Percentiles rank a stretch among this genome's conserved stretches.
Evolutionary conservation across 2,329 filamentous ascomycete genomes (phyloP).

Genomic region (Neocatenulostroma microsporum): DNA sequence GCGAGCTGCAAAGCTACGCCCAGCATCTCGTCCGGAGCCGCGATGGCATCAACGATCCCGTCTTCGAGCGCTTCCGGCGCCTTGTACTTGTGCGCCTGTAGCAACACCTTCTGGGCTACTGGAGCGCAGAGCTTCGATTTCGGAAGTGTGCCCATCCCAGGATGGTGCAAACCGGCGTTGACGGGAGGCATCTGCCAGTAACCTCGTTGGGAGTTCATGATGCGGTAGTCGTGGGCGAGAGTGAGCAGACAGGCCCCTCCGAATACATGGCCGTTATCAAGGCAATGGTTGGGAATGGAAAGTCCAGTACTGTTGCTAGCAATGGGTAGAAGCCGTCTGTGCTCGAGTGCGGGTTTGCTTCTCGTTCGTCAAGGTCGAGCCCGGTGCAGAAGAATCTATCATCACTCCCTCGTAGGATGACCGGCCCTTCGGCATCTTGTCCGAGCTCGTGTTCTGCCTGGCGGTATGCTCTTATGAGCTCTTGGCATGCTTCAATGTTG

Average conservation of each 20-base stretch:
- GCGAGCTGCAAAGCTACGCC: conserved; percentile 35
- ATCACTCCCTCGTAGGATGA: conserved; percentile 43
- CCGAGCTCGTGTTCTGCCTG: conserved; percentile 39
- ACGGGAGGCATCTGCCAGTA: conserved; percentile 44
- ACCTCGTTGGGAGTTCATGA: conserved; percentile 38
- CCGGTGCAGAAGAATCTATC: conserved; percentile 41
- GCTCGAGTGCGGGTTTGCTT: conserved; percentile 18
- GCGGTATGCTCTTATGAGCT: conserved; percentile 41
- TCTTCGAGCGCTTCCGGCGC: conserved; percentile 41
- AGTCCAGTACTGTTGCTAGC: conserved; percentile 17
- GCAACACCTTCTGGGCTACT: conserved; percentile 45
- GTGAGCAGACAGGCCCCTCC: conserved; percentile 38
- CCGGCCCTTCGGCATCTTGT: conserved; percentile 39
- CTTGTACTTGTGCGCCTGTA: conserved; percentile 47
- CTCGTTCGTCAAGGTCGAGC: conserved; percentile 18
- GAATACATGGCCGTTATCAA: conserved; percentile 39
- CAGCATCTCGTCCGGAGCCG: conserved; percentile 39
- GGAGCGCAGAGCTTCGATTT: conserved; percentile 42
- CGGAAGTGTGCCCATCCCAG: conserved; percentile 44
- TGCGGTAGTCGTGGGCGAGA: conserved; percentile 37
- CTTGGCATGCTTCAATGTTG: too few relatives aligned
- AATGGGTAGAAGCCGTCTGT: conserved; percentile 20
- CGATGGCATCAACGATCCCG: conserved; percentile 45
- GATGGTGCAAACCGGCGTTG: conserved; percentile 45
- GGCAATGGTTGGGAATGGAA: conserved; percentile 34